These are phyloP conservation scores for Yamadazyma oceani DNA, from an alignment of 1,139 yeast genomes.

Conservation along the genomic window DNA sequence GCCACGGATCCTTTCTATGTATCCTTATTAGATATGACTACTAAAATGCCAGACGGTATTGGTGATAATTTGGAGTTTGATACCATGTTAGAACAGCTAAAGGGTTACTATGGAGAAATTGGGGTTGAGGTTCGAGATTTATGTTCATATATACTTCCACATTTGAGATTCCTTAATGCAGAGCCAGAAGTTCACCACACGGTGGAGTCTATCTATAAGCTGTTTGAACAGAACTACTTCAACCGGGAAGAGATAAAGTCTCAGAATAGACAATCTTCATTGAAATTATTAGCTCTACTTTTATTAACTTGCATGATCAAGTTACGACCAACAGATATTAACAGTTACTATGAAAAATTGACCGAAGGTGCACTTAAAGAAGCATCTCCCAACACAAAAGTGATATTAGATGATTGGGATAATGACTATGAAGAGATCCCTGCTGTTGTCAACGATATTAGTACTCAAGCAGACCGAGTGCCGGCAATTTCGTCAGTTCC, in stretches of 20 bases:
- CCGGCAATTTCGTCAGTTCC: constrained; percentile 19
- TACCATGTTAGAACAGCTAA: constrained; percentile 51
- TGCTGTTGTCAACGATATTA: constrained; percentile 3
- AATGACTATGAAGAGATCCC: constrained; percentile 9
- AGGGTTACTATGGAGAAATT: constrained; percentile 31
- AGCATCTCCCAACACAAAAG: constrained; percentile 22
- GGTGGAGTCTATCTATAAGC: constrained; percentile 10
- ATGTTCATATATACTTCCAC: constrained; percentile 3
- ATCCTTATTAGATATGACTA: constrained; percentile 13
- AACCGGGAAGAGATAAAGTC: constrained; percentile 9
- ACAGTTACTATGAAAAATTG: constrained; percentile 10
- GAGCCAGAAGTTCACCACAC: constrained; percentile 5
- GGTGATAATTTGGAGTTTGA: constrained; percentile 44
- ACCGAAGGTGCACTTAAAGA: constrained; percentile 14
- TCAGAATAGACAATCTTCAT: constrained; percentile 16
- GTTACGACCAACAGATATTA: constrained; percentile 16
- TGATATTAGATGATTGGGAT: constrained; percentile 31
- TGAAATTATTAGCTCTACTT: constrained; percentile 21
- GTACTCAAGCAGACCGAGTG: constrained; percentile 2
- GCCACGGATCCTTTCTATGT: constrained; percentile 9
- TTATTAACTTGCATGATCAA: constrained; percentile 29
- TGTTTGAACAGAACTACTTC: constrained; percentile 11
- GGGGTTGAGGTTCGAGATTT: constrained; percentile 20
- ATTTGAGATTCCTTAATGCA: constrained; percentile 6
- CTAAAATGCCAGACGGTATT: constrained; percentile 16